These are phyloP conservation scores for Auxenochlorella pyrenoidosa DNA, from an alignment of 139 green algal species.

Conservation along the genomic window DNA sequence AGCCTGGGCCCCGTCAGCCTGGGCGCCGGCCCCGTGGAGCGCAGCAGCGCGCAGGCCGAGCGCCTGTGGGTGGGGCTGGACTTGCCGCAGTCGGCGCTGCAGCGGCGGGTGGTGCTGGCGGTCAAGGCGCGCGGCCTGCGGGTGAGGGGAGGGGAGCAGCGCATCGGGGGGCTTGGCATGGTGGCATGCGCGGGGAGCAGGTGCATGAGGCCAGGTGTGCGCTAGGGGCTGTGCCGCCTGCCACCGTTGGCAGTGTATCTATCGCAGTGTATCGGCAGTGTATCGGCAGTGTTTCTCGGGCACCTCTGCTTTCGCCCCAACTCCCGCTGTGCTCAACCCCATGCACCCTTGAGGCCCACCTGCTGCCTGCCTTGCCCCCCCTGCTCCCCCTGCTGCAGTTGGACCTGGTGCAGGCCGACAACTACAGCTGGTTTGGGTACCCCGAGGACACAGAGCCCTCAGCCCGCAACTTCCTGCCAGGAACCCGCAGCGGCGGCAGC, in stretches of 20 bases:
- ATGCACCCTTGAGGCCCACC: neutral
- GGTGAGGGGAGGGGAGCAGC: constrained; percentile 13
- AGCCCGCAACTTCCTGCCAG: constrained; percentile 73
- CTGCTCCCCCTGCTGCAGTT: constrained; percentile 33
- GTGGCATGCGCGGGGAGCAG: too few relatives aligned
- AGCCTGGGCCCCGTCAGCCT: constrained; percentile 61
- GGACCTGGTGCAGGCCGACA: constrained; percentile 71
- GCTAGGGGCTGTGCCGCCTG: neutral
- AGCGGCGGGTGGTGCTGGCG: constrained; percentile 64
- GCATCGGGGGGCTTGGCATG: too few relatives aligned
- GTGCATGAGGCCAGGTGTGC: neutral
- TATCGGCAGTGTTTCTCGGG: too few relatives aligned
- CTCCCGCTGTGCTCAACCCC: too few relatives aligned
- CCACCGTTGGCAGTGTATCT: neutral
- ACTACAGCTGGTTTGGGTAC: constrained; percentile 89
- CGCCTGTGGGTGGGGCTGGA: constrained; percentile 62
- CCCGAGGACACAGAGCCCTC: constrained; percentile 78
- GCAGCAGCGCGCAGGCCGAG: constrained; percentile 45
- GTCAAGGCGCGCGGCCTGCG: constrained; percentile 42
- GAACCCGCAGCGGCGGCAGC: constrained; percentile 34
- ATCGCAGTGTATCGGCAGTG: too few relatives aligned
- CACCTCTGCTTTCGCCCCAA: too few relatives aligned
- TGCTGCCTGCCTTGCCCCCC: neutral
- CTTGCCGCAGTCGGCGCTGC: constrained; percentile 59
- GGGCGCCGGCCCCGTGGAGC: constrained; percentile 62